Evolutionary conservation across 2,329 filamentous ascomycete species (phyloP).

Genomic region (Xylariomycetidae sp.): DNA sequence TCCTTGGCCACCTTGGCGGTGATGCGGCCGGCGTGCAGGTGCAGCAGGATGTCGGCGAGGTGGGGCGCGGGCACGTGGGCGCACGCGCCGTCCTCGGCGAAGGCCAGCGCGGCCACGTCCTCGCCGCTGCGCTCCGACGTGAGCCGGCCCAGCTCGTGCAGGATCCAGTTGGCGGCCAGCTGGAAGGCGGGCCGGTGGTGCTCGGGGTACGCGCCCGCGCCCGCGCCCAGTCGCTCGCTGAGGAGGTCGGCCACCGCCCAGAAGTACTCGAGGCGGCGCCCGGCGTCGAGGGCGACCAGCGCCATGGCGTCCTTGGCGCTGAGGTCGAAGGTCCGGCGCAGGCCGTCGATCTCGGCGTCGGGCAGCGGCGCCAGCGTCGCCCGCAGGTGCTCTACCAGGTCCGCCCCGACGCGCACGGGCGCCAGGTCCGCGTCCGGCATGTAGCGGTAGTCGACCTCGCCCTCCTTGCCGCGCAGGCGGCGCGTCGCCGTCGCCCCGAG

Average conservation of each 20-base stretch:
- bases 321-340: slow-evolving; percentile 60
- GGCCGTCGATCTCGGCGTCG: slow-evolving; percentile 59
- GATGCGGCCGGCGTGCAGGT: slow-evolving; percentile 43
- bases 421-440: slow-evolving; percentile 94
- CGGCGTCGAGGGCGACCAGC: slow-evolving; percentile 69
- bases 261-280: slow-evolving; percentile 76
- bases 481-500: slow-evolving; percentile 77
- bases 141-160: slow-evolving; percentile 69
- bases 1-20: slow-evolving; percentile 54
- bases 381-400: slow-evolving; percentile 60
- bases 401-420: slow-evolving; percentile 67
- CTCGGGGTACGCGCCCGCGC: slow-evolving; percentile 8
- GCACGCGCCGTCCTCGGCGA: slow-evolving; percentile 43
- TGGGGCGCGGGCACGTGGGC: slow-evolving; percentile 37
- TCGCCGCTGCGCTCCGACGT: slow-evolving; percentile 40
- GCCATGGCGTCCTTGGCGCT: slow-evolving; percentile 78
- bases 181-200: slow-evolving; percentile 29
- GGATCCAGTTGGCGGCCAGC: slow-evolving; percentile 59
- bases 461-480: slow-evolving; percentile 83
- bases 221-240: slow-evolving; percentile 9
- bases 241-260: slow-evolving; percentile 55
- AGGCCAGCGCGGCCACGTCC: slow-evolving; percentile 21
- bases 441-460: slow-evolving; percentile 95
- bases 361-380: slow-evolving; percentile 63
- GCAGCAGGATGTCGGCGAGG: slow-evolving; percentile 45